Base-by-base conservation (phyloP, 164 flowering plant genomes). In the Santalum album region DNA sequence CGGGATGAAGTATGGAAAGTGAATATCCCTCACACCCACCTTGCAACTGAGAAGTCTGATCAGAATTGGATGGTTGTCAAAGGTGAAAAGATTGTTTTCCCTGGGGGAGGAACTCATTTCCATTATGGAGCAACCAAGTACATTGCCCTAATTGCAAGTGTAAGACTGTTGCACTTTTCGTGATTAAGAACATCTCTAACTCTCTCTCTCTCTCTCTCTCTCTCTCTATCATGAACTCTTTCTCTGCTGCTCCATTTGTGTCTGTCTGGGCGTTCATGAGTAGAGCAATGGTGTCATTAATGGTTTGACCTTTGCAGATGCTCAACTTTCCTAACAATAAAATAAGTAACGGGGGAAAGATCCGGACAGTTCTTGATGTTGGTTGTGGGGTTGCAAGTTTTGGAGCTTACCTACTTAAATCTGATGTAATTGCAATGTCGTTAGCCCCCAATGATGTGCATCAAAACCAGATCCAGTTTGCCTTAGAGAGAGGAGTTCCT, bases 341-440 rank as follows among this genome's bases (percentile, higher is more conserved):
- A 22, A 19, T 75, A 55, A 75, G 67, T 60, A 62, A 75, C 34
- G 79, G 49, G 34, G 79, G 79, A 36, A 69, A 60, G 15, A 5
- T 75, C 17, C 55, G 79, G 12, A 72, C 79, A 27, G 76, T 75
- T 61, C 68, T 75, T 50, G 79, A 75, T 61, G 74, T 75, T 49
- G 79, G 79, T 46, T 75, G 80, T 62, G 80, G 80, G 22, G 80
- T 76, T 36, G 80, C 80, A 25, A 76, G 77, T 55, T 76, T 76
- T 61, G 79, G 79, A 56, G 79, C 69, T 4, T 75, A 75, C 51
- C 74, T 75, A 51, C 76, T 75, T 14, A 62, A 73, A 18, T 72
- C 79, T 10, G 64, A 75, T 40, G 61, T 75, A 22, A 69, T 75
- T 24, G 61, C 79, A 43, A 75, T 75, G 79, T 75, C 79, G 10